These are phyloP conservation scores for Didymella keratinophila DNA, from an alignment of 2,329 filamentous ascomycete genomes.

Conservation along the genomic window DNA sequence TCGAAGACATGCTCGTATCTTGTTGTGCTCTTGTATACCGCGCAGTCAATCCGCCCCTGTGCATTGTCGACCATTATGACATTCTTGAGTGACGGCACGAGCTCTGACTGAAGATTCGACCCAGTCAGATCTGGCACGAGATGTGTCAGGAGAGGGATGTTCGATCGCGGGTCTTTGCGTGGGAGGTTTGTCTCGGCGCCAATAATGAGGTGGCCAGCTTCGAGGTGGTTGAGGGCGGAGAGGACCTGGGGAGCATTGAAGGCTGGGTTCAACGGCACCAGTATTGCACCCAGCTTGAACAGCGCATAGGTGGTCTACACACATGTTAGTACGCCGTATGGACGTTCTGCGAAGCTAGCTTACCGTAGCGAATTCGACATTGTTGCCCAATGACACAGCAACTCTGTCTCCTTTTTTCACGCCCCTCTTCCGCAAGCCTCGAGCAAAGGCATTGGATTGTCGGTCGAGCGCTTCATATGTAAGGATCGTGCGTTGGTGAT, in stretches of 20 bases:
- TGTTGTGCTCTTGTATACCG: conserved; percentile 46
- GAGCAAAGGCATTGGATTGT: conserved; percentile 77
- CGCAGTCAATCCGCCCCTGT: conserved; percentile 59
- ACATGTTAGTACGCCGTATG: conserved; percentile 22
- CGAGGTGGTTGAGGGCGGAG: conserved; percentile 79
- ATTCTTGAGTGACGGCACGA: conserved; percentile 72
- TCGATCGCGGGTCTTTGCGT: conserved; percentile 66
- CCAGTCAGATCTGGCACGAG: conserved; percentile 59
- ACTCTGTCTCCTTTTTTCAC: conserved; percentile 85
- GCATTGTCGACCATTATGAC: conserved; percentile 85
- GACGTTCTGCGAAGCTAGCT: conserved; percentile 22
- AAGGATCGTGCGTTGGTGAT: conserved; percentile 68
- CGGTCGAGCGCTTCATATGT: conserved; percentile 80
- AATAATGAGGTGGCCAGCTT: conserved; percentile 77
- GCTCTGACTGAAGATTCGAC: conserved; percentile 59
- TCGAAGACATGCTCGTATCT: conserved; percentile 57
- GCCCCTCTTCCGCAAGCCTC: conserved; percentile 72
- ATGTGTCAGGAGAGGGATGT: conserved; percentile 64
- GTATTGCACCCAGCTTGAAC: conserved; percentile 91
- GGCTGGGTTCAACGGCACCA: conserved; percentile 91
- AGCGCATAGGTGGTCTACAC: conserved; percentile 75
- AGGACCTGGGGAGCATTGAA: conserved; percentile 84
- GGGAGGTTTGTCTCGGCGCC: conserved; percentile 88
- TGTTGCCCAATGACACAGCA: conserved; percentile 86
- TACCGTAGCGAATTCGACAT: conserved; percentile 80